phyloP scores from a whole-genome alignment of 2,329 filamentous ascomycete genomes.

The Hymenoscyphus salicellus region DNA sequence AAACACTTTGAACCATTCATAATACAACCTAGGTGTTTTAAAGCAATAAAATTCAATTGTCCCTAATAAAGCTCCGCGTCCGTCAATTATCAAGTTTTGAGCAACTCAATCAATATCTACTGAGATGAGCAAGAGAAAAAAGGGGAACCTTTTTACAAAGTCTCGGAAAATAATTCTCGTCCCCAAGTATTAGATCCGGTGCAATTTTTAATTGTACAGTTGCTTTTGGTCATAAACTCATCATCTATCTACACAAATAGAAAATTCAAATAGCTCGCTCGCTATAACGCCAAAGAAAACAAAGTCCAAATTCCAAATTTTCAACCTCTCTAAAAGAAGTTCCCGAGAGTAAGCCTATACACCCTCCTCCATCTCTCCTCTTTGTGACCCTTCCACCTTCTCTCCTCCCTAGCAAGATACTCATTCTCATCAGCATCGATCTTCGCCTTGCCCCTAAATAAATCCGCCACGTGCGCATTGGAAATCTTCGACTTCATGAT shows the following conservation, averaged over 20 bases:
- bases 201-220: background rate
- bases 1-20: too few species aligned
- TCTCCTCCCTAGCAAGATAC: slow-evolving; percentile 27
- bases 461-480: slow-evolving; percentile 51
- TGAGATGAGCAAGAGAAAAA: too few species aligned
- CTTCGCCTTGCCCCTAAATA: slow-evolving; percentile 56
- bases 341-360: slow-evolving; percentile 28
- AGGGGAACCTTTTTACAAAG: too few species aligned
- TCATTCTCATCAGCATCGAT: slow-evolving; percentile 59
- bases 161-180: too few species aligned
- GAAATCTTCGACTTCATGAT: slow-evolving; percentile 43
- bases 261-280: background rate
- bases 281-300: background rate
- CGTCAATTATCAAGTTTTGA: too few species aligned
- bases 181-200: too few species aligned
- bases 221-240: background rate
- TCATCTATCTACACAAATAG: background rate
- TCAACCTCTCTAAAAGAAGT: slow-evolving; percentile 24
- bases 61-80: too few species aligned
- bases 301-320: background rate
- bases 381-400: slow-evolving; percentile 16
- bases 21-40: too few species aligned
- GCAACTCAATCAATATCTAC: too few species aligned
- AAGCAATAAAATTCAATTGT: too few species aligned
- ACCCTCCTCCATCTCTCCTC: slow-evolving; percentile 21